Conservation (phyloP, 768 basidiomycete genomes). For the Boletus reticuloceps region DNA sequence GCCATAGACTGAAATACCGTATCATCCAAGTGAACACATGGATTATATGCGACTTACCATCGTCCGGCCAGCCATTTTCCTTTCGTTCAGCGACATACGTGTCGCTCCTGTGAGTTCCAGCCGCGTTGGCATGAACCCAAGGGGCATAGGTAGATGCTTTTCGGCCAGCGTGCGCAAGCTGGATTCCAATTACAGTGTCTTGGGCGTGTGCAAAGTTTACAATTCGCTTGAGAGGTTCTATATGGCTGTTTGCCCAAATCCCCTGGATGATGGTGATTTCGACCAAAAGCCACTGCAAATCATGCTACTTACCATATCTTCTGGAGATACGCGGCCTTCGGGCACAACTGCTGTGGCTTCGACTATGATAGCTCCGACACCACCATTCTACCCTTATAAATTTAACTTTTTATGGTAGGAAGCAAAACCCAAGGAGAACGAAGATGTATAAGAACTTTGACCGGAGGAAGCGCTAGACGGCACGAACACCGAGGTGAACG, state of each 20-base stretch:
- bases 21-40: background rate
- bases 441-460: background rate
- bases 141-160: slow-evolving; percentile 73
- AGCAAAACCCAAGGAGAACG: slow-evolving; percentile 50
- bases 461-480: background rate
- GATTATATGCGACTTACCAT: slow-evolving; percentile 38
- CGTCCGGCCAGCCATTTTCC: slow-evolving; percentile 69
- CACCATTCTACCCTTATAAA: too few species aligned
- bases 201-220: slow-evolving; percentile 74
- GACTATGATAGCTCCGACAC: slow-evolving; percentile 65
- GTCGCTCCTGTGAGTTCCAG: slow-evolving; percentile 29
- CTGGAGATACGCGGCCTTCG: slow-evolving; percentile 73
- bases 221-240: slow-evolving; percentile 64
- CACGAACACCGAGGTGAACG: slow-evolving; percentile 65
- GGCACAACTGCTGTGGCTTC: slow-evolving; percentile 76
- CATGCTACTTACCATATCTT: slow-evolving; percentile 57
- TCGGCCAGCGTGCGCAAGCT: slow-evolving; percentile 70
- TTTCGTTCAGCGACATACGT: slow-evolving; percentile 41
- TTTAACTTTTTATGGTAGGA: too few species aligned
- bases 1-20: slow-evolving; percentile 47
- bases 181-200: slow-evolving; percentile 70
- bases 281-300: background rate
- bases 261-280: slow-evolving; percentile 36
- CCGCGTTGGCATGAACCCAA: slow-evolving; percentile 50
- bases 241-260: slow-evolving; percentile 76